A percentile compares a stretch with the other conserved stretches of the same genome.
phyloP scores from a whole-genome alignment of 2,329 filamentous ascomycete species.

The Emergomyces africanus region DNA sequence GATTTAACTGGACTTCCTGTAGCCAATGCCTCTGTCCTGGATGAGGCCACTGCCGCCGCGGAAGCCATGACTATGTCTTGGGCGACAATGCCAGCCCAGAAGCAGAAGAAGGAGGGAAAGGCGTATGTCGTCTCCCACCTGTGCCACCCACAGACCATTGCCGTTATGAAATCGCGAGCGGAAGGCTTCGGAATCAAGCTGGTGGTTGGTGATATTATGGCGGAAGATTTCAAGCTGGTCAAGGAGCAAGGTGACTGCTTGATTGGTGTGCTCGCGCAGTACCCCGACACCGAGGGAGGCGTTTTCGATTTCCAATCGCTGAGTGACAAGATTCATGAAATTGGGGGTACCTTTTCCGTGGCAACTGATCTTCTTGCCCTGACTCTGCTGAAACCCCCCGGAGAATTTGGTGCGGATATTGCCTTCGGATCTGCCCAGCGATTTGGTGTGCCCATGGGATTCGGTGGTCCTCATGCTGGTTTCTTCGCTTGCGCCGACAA shows the following conservation, averaged over 20 bases:
- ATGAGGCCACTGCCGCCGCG: slow-evolving; percentile 83
- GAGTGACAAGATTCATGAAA: slow-evolving; percentile 63
- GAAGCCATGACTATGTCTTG: slow-evolving; percentile 93
- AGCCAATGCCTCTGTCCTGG: slow-evolving; percentile 79
- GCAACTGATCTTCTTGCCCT: slow-evolving; percentile 82
- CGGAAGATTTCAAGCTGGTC: slow-evolving; percentile 50
- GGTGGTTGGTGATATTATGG: slow-evolving; percentile 57
- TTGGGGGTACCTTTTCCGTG: slow-evolving; percentile 68
- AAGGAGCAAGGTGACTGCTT: slow-evolving; percentile 67
- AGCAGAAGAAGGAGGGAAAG: slow-evolving; percentile 63
- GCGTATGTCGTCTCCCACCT: slow-evolving; percentile 72
- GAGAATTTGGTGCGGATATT: slow-evolving; percentile 90
- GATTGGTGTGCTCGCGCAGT: slow-evolving; percentile 86
- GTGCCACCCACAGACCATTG: slow-evolving; percentile 74
- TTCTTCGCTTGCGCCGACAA: slow-evolving; percentile 90
- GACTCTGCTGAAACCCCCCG: slow-evolving; percentile 76
- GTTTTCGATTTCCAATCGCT: slow-evolving; percentile 62
- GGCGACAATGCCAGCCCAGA: slow-evolving; percentile 57
- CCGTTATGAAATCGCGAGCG: slow-evolving; percentile 71
- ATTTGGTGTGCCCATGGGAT: slow-evolving; percentile 83
- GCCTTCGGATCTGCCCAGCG: slow-evolving; percentile 88
- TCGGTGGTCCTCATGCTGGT: slow-evolving; percentile 87
- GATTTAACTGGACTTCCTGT: slow-evolving; percentile 80
- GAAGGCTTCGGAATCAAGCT: slow-evolving; percentile 85
- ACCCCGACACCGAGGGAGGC: slow-evolving; percentile 77